Evolutionary conservation across 805 yeast species (phyloP).

Genomic region (Dipodascus geniculatus): DNA sequence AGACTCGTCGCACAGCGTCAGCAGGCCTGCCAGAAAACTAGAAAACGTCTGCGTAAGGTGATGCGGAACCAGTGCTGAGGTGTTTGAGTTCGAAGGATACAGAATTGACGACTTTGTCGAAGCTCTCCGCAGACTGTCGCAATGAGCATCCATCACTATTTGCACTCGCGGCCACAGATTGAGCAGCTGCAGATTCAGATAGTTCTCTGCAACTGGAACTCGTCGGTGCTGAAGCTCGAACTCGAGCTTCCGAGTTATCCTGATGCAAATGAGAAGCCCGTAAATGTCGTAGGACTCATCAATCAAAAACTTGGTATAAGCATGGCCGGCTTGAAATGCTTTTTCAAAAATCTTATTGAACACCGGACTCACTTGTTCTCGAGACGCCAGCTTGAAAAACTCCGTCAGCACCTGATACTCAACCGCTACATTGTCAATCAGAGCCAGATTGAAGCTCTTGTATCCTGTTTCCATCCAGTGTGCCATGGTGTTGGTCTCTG

Average conservation of each 20-base stretch:
- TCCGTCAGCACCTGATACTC: conserved; percentile 66
- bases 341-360: conserved; percentile 40
- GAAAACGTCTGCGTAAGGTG: conserved; percentile 73
- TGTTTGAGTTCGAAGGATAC: conserved; percentile 24
- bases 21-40: conserved; percentile 54
- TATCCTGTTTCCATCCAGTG: conserved; percentile 67
- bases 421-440: conserved; percentile 63
- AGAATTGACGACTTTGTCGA: conserved; percentile 25
- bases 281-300: conserved; percentile 48
- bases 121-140: conserved; percentile 55
- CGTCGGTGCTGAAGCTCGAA: conserved; percentile 55
- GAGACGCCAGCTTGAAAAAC: conserved; percentile 46
- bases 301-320: conserved; percentile 33
- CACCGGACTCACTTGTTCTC: conserved; percentile 22
- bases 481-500: conserved; percentile 57
- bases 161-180: conserved; percentile 83
- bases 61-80: conserved; percentile 34
- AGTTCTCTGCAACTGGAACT: conserved; percentile 61
- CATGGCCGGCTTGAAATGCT: conserved; percentile 38
- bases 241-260: conserved; percentile 55
- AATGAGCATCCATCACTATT: conserved; percentile 60
- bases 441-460: conserved; percentile 58
- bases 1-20: conserved; percentile 38
- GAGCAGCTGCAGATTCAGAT: conserved; percentile 52
- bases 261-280: conserved; percentile 65